Evolutionary conservation across 2,329 filamentous ascomycete species (phyloP).

Genomic region (Bertia moriformis): DNA sequence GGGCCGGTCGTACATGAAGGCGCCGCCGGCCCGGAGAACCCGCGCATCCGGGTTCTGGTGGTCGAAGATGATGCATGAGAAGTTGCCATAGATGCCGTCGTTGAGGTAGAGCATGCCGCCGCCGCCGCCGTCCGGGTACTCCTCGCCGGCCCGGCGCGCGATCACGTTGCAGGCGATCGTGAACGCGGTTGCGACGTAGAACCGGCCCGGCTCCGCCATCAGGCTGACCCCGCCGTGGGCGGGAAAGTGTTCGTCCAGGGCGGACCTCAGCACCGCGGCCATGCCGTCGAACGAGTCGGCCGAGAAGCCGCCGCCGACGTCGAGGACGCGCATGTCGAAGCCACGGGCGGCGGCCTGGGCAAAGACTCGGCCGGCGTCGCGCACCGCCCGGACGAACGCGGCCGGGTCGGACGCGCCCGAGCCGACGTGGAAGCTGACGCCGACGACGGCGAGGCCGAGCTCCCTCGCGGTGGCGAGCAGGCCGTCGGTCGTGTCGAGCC

Average conservation of each 20-base stretch:
- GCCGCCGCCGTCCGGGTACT: conserved; percentile 40
- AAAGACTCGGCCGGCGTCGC: conserved; percentile 78
- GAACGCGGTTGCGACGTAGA: conserved; percentile 87
- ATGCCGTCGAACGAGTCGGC: conserved; percentile 85
- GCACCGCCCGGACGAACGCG: conserved; percentile 80
- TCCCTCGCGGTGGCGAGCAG: conserved; percentile 69
- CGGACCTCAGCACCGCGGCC: conserved; percentile 63
- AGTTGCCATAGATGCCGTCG: conserved; percentile 95
- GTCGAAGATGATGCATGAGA: conserved; percentile 98
- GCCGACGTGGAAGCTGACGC: conserved; percentile 94
- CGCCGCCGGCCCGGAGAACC: conserved; percentile 51
- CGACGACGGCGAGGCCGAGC: conserved; percentile 77
- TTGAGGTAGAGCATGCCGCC: conserved; percentile 97
- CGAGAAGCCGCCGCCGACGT: conserved; percentile 87
- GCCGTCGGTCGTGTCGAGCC: conserved; percentile 64
- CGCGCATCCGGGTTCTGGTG: conserved; percentile 83
- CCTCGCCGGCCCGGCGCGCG: conserved; percentile 62
- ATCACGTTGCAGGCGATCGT: conserved; percentile 93
- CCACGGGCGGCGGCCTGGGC: conserved; percentile 67
- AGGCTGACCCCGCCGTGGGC: conserved; percentile 56
- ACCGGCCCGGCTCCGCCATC: conserved; percentile 92
- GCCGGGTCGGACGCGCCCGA: conserved; percentile 89
- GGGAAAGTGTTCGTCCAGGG: conserved; percentile 80
- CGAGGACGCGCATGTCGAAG: conserved; percentile 71
- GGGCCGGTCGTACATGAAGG: conserved; percentile 41